phyloP scores from a whole-genome alignment of 768 basidiomycete genomes.

The Boletus sp. region DNA sequence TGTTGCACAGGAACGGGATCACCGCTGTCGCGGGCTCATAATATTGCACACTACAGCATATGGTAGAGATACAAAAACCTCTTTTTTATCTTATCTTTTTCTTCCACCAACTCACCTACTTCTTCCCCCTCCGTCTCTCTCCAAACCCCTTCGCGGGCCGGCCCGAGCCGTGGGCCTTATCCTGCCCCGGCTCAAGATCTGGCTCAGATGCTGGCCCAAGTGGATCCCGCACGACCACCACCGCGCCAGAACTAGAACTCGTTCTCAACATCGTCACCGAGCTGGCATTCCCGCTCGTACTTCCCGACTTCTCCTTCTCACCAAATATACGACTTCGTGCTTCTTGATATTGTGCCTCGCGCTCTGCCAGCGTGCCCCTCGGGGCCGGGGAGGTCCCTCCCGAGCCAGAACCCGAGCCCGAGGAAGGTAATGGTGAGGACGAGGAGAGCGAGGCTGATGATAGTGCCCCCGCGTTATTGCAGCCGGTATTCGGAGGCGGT shows the following conservation, averaged over 20 bases:
- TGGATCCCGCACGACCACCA: conserved; percentile 32
- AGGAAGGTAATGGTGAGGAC: conserved; percentile 12
- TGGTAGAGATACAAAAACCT: background rate
- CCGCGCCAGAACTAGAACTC: conserved; percentile 1
- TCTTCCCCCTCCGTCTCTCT: conserved; percentile 20
- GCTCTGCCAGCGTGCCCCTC: conserved; percentile 48
- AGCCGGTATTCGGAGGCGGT: conserved; percentile 36
- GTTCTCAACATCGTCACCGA: background rate
- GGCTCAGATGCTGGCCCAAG: conserved; percentile 27
- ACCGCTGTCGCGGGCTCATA: background rate
- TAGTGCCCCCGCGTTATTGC: background rate
- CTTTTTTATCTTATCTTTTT: background rate
- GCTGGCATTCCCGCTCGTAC: background rate
- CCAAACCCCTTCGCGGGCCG: conserved; percentile 29
- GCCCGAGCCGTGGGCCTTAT: background rate
- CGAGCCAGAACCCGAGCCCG: background rate
- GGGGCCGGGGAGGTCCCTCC: conserved; percentile 18
- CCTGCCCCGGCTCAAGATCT: conserved; percentile 2
- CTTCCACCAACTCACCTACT: background rate
- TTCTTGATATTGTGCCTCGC: conserved; percentile 71
- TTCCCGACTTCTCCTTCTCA: conserved; percentile 10
- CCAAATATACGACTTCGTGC: conserved; percentile 76
- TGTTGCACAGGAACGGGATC: background rate
- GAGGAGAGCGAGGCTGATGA: conserved; percentile 11
- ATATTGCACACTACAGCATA: background rate